These are phyloP conservation scores for Amborella trichopoda DNA, from an alignment of 164 flowering plant species.

Conservation along the genomic window DNA sequence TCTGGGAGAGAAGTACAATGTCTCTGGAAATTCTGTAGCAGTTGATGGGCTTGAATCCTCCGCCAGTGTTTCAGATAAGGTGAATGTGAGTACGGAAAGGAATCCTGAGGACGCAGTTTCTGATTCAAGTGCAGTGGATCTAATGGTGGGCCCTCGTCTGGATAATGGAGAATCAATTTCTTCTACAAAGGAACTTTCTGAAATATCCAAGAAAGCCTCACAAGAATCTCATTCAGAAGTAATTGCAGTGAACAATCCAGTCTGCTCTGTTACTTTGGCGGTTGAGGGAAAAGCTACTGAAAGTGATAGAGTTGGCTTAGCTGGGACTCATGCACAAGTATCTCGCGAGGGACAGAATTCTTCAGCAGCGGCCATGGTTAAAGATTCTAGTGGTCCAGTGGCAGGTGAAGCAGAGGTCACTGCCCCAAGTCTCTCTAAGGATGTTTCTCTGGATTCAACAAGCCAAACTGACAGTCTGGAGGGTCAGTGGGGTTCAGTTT, in stretches of 20 bases:
- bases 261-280: constrained; percentile 9
- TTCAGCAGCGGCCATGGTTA: constrained; percentile 7
- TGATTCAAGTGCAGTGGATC: constrained; percentile 3
- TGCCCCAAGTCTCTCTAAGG: constrained; percentile 14
- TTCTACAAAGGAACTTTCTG: neutral
- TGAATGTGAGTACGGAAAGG: neutral
- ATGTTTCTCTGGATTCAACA: constrained; percentile 29
- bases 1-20: neutral
- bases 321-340: constrained; percentile 6
- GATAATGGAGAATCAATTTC: neutral
- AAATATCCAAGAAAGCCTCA: neutral
- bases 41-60: neutral
- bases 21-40: neutral
- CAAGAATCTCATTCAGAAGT: neutral
- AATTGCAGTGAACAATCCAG: neutral
- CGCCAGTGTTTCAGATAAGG: constrained; percentile 4
- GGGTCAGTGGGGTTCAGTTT: constrained; percentile 66
- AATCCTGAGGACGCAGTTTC: constrained; percentile 1
- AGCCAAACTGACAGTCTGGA: constrained; percentile 64
- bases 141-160: neutral
- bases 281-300: constrained; percentile 12
- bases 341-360: constrained; percentile 10
- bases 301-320: constrained; percentile 9
- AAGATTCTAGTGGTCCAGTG: constrained; percentile 16
- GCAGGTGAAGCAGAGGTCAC: constrained; percentile 13